A percentile compares a stretch with the other conserved stretches of the same genome.
Evolutionary conservation across 1,139 yeast species (phyloP).

Genomic region (Debaryomyces subglobosus): DNA sequence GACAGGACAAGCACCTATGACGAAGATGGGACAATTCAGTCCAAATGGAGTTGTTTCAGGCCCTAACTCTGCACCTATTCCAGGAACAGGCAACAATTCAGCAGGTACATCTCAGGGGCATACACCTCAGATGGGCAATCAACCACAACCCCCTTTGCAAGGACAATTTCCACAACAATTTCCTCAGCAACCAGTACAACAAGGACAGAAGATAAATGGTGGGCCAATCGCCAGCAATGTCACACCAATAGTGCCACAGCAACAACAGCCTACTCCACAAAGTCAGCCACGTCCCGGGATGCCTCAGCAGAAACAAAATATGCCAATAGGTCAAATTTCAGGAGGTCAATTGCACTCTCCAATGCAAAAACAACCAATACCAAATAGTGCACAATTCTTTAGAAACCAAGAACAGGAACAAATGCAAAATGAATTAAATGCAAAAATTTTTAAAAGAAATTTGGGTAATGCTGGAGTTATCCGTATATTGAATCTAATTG

Average conservation of each 20-base stretch:
- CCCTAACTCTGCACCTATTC: constrained; percentile 31
- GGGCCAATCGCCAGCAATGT: constrained; percentile 11
- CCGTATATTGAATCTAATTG: constrained; percentile 41
- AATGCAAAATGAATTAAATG: constrained; percentile 37
- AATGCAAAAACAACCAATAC: constrained; percentile 8
- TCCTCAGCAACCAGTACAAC: constrained; percentile 14
- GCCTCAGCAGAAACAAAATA: constrained; percentile 8
- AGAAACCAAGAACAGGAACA: constrained; percentile 22
- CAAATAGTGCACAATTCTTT: constrained; percentile 4
- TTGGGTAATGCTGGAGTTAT: constrained; percentile 50
- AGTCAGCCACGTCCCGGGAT: constrained; percentile 21
- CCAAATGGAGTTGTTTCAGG: constrained; percentile 19
- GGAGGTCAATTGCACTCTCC: constrained; percentile 12
- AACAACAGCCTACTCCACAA: constrained; percentile 26
- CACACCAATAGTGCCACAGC: constrained; percentile 20
- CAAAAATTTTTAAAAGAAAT: constrained; percentile 42
- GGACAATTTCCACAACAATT: constrained; percentile 14
- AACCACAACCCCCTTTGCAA: constrained; percentile 23
- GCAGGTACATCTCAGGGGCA: constrained; percentile 28
- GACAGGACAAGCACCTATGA: constrained; percentile 10
- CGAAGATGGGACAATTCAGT: constrained; percentile 11
- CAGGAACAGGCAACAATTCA: constrained; percentile 20
- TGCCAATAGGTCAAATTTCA: constrained; percentile 11
- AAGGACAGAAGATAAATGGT: constrained; percentile 11
- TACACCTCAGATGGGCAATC: constrained; percentile 34